These are phyloP conservation scores for Cladosporium sp. DNA, from an alignment of 2,329 filamentous ascomycete genomes.

Conservation along the genomic window DNA sequence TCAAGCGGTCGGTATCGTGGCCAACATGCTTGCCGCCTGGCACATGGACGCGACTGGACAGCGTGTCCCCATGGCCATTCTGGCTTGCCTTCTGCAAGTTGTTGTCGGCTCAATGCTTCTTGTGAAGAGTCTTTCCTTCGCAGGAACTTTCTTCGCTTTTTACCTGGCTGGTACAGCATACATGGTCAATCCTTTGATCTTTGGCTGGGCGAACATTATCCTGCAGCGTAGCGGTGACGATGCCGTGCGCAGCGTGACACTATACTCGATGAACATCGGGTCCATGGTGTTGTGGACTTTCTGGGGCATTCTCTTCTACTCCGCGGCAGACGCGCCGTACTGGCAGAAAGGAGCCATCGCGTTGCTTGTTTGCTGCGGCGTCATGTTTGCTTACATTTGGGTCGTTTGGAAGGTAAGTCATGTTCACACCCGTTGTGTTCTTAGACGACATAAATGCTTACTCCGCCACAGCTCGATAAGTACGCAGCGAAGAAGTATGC, in stretches of 20 bases:
- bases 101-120: constrained; percentile 37
- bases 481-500: neutral
- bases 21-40: constrained; percentile 44
- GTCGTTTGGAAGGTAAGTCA: neutral
- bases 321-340: constrained; percentile 30
- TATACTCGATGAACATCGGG: constrained; percentile 47
- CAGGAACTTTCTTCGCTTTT: constrained; percentile 42
- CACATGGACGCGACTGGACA: constrained; percentile 43
- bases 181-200: constrained; percentile 45
- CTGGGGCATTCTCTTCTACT: constrained; percentile 49
- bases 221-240: constrained; percentile 45
- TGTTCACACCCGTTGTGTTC: neutral
- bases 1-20: constrained; percentile 58
- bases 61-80: constrained; percentile 37
- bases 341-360: constrained; percentile 30
- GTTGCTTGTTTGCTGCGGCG: constrained; percentile 21
- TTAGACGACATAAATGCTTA: neutral
- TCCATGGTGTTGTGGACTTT: constrained; percentile 48
- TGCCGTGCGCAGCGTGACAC: constrained; percentile 43
- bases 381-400: constrained; percentile 5
- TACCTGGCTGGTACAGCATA: constrained; percentile 45
- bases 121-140: constrained; percentile 32
- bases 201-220: constrained; percentile 46
- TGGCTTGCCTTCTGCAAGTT: constrained; percentile 40
- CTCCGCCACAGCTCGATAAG: neutral